Evolutionary conservation across 2,329 filamentous ascomycete genomes (phyloP), one percentile per base, ranked within the genome.

Genomic region (Talaromyces sp.): DNA sequence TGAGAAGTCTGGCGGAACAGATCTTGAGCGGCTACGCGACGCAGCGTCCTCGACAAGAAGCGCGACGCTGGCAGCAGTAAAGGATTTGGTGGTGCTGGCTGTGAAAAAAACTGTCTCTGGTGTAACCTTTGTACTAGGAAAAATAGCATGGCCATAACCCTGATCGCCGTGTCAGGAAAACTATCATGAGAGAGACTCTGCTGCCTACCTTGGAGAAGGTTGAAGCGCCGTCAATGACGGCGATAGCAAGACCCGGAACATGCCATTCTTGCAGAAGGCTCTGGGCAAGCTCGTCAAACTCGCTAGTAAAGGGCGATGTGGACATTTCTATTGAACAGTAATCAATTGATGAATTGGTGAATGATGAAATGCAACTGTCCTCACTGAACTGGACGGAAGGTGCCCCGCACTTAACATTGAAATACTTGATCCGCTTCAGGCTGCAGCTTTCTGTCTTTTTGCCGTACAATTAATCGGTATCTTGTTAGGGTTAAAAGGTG

Each of bases 71-170:
- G 53, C 53, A 27, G 53, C 53, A 55, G 53, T 55, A 11, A 55
- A 55, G 21, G 53, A 55, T 32, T 55, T 55, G n/a, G 53, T 55
- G 10, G 53, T 55, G 53, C 53, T 55, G 10, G 53, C 53, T 1
- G 53, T 55, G 24, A 55, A 55, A 21, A 55, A 55, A 17, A 55
- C 53, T 26, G 53, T 55, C 26, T 55, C 53, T 26, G 53, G 53
- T 3, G 53, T 55, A 17, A 55, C 53, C 19, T 31, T 31, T 11
- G 19, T 32, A 19, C 27, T 32, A 14, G 53, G 53, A n/a, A 55
- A 43, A 24, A 55, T 27, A 24, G 53, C 53, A 14, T 31, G 21
- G 5, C 53, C 53, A 55, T 55, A 55, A 26, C 53, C 53, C 53
- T 55, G 21, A 14, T 17, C 2, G 9, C 43, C 6, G n/a, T 8